A percentile compares a stretch with the other conserved stretches of the same genome.
phyloP scores from a whole-genome alignment of 768 basidiomycete genomes.

The Lentinula aciculospora region DNA sequence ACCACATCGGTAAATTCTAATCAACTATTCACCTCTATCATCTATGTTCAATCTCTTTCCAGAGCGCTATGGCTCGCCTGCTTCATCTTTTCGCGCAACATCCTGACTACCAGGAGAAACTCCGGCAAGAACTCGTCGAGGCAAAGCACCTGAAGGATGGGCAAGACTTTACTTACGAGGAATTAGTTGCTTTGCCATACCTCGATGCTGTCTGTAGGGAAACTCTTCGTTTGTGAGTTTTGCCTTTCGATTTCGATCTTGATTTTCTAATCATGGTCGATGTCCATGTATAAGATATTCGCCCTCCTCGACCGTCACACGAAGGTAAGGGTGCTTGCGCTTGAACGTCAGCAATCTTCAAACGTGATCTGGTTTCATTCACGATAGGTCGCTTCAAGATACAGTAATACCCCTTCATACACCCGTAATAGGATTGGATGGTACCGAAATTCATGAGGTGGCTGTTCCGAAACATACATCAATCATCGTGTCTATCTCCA shows the following conservation, averaged over 20 bases:
- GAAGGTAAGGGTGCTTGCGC: constrained; percentile 17
- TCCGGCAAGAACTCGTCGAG: constrained; percentile 28
- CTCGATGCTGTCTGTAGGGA: constrained; percentile 36
- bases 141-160: constrained; percentile 18
- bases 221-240: constrained; percentile 29
- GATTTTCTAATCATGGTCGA: neutral
- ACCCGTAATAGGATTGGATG: constrained; percentile 25
- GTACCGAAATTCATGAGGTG: constrained; percentile 15
- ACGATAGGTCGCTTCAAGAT: constrained; percentile 23
- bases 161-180: constrained; percentile 28
- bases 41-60: neutral
- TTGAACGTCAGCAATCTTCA: no score
- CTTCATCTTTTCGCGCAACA: constrained; percentile 27
- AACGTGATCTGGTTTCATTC: neutral
- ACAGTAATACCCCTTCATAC: constrained; percentile 27
- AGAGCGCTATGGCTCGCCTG: constrained; percentile 25
- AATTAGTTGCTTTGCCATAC: constrained; percentile 27
- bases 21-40: neutral
- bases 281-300: constrained; percentile 16
- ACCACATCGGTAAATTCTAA: constrained; percentile 26
- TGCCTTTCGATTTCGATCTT: neutral
- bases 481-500: constrained; percentile 20
- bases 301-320: constrained; percentile 16
- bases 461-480: constrained; percentile 22
- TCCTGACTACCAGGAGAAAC: constrained; percentile 29